phyloP scores from a whole-genome alignment of 495 filamentous ascomycete genomes.

The Daldinia caldariorum region DNA sequence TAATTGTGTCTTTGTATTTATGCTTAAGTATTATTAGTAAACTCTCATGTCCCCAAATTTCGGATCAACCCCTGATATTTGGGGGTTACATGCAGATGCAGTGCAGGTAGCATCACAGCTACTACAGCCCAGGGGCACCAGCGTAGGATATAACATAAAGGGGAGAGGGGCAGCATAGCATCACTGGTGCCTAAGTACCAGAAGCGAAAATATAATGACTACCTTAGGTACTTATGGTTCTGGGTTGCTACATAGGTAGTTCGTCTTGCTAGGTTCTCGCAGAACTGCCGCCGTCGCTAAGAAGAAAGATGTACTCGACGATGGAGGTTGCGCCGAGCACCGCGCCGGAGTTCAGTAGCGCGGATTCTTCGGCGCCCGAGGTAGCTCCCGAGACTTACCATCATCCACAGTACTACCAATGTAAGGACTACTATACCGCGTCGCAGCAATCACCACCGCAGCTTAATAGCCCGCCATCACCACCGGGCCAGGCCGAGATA shows the following conservation, averaged over 20 bases:
- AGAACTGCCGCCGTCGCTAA: not conserved
- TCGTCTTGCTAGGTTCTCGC: not conserved
- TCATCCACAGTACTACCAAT: not conserved
- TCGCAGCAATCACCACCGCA: not conserved
- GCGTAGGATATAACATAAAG: not conserved
- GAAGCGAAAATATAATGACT: not conserved
- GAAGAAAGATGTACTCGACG: not conserved
- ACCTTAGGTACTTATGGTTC: not conserved
- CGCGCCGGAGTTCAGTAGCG: conserved; percentile 3
- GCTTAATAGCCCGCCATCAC: not conserved
- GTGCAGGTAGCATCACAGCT: not conserved
- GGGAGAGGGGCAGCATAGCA: not conserved
- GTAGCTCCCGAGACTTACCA: conserved; percentile 9
- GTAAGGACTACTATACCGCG: not conserved
- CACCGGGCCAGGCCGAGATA: not conserved
- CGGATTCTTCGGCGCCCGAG: conserved; percentile 10
- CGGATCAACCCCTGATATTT: not conserved
- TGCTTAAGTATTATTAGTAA: not conserved
- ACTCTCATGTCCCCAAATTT: not conserved
- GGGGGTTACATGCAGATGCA: not conserved
- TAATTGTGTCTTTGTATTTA: not conserved
- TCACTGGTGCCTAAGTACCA: not conserved
- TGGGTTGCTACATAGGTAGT: not conserved
- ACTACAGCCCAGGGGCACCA: not conserved
- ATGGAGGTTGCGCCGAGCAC: conserved; percentile 10